These are phyloP conservation scores for Streptanthus diversifolius DNA, from an alignment of 345 rosid genomes.

Conservation along the genomic window DNA sequence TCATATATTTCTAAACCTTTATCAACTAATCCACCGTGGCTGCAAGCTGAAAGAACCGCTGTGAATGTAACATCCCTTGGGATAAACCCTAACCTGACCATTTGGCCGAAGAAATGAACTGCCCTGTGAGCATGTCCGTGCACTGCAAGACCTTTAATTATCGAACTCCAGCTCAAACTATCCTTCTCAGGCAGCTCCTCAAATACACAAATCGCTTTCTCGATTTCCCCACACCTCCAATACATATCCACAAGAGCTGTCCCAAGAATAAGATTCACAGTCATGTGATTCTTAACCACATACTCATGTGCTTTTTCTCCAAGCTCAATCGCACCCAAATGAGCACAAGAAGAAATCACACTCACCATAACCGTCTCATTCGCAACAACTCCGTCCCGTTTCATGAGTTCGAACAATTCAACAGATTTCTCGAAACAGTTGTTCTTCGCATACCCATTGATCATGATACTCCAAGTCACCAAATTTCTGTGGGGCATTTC, in stretches of 20 bases:
- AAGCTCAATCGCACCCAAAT: conserved; percentile 55
- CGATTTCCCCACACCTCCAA: conserved; percentile 61
- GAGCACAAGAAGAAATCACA: conserved; percentile 66
- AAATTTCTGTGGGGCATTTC: conserved; percentile 70
- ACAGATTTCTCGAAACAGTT: conserved; percentile 45
- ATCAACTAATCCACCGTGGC: conserved; percentile 65
- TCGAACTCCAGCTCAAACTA: conserved; percentile 60
- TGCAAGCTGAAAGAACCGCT: conserved; percentile 65
- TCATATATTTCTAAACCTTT: conserved; percentile 58
- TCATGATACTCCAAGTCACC: conserved; percentile 76
- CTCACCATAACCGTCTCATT: conserved; percentile 71
- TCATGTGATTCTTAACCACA: conserved; percentile 39
- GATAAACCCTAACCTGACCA: conserved; percentile 45
- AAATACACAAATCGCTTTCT: conserved; percentile 51
- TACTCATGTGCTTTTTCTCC: conserved; percentile 63
- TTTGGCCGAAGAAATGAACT: conserved; percentile 42
- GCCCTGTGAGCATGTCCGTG: conserved; percentile 59
- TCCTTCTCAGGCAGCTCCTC: conserved; percentile 49
- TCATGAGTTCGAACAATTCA: conserved; percentile 48
- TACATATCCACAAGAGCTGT: conserved; percentile 75
- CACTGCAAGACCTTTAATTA: conserved; percentile 65
- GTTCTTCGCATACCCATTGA: conserved; percentile 55
- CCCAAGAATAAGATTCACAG: conserved; percentile 53
- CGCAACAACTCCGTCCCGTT: conserved; percentile 43
- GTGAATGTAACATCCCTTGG: conserved; percentile 64